Evolutionary conservation across 371 early-diverging fungal species (phyloP), one percentile per base, ranked within the genome.

Genomic region (Rhizopus sp.): DNA sequence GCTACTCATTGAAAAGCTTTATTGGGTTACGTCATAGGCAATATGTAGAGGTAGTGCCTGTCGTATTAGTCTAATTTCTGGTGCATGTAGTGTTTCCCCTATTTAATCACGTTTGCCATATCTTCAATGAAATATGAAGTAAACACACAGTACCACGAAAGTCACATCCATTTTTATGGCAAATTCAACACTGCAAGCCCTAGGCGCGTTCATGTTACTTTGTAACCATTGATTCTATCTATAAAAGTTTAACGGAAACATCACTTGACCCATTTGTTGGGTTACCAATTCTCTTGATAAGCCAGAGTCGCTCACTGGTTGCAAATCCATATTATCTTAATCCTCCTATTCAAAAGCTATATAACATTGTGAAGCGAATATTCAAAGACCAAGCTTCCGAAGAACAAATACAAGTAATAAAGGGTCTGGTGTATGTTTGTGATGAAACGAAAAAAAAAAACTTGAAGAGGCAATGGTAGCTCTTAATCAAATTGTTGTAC

Each of bases 401-500:
- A 23, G 32, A 5, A 32, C 51, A 38, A 51, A 37, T 30, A 35
- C 29, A 51, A 29, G 10, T 23, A 51, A 17, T 38, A 51, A 39
- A 51, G 29, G 51, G 30, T 29, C 29, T 51, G 37, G 23, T 51
- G 39, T 51, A 29, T n/a, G 51, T 51, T 3, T 51, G 51, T 51
- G 8, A 37, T 51, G 51, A 51, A 51, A 50, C 10, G 0, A 38
- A 51, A 10, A n/a, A 51, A 38, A 32, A 51, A 37, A 13, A 23
- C 29, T 51, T 39, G 5, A 16, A 38, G 51, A 51, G 30, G 51
- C 51, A 3, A 29, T 51, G 29, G 38, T 23, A 10, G 39, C 17
- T 39, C 39, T 51, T 37, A 15, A 38, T 51, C 0, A 39, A 37
- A 51, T 2, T 37, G 51, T 38, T 23, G 39, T 51, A 39, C 51